phyloP scores from a whole-genome alignment of 2,329 filamentous ascomycete genomes.

The Diaporthe nobilis region DNA sequence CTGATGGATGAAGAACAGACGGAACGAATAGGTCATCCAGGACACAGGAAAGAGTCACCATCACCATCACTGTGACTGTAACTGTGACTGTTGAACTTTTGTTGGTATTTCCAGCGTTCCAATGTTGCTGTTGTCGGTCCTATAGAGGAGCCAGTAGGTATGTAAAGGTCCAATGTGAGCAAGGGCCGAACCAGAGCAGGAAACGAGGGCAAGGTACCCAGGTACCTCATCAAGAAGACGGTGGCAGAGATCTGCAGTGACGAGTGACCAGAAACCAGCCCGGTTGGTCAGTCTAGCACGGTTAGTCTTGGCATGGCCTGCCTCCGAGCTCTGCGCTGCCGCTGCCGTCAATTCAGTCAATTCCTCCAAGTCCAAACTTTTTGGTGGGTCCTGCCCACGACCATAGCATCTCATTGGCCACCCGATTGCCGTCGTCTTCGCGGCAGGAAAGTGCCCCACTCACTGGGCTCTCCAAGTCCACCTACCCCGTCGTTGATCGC shows the following conservation, averaged over 20 bases:
- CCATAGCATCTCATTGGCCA: not conserved
- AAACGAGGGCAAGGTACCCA: not conserved
- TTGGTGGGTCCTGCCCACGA: not conserved
- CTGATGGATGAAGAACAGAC: not conserved
- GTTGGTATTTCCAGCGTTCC: not conserved
- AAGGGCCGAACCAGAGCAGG: not conserved
- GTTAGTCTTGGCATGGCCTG: not conserved
- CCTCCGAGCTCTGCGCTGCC: not conserved
- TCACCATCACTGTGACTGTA: not conserved
- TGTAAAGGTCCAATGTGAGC: not conserved
- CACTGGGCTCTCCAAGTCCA: conserved; percentile 16
- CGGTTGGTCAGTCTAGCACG: not conserved
- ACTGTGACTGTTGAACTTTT: not conserved
- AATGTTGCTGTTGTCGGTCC: not conserved
- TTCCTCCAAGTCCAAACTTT: conserved; percentile 31
- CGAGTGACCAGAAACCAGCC: not conserved
- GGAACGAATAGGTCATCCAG: not conserved
- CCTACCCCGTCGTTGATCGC: conserved; percentile 34
- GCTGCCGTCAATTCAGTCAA: not conserved
- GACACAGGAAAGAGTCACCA: not conserved
- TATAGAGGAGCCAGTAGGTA: not conserved
- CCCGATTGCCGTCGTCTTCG: conserved; percentile 1
- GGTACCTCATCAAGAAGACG: not conserved
- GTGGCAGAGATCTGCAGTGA: not conserved
- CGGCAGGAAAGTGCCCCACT: conserved; percentile 30